phyloP scores from a whole-genome alignment of 192 early-diverging fungal genomes.

The Podila epigama region DNA sequence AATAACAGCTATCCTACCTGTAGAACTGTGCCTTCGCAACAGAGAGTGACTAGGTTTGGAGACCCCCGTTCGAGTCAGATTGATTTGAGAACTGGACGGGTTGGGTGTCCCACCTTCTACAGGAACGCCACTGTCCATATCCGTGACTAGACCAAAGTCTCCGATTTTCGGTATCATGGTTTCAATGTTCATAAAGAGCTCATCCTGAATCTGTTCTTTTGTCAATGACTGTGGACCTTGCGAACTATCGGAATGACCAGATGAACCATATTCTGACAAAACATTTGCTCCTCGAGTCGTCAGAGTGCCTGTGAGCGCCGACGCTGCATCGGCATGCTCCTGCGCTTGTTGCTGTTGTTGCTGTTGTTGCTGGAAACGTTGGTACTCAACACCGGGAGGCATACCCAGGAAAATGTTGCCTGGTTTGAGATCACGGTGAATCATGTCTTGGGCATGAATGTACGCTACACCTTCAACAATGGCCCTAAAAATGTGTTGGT shows the following conservation, averaged over 20 bases:
- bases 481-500: slow-evolving; percentile 70
- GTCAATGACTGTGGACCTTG: not conserved
- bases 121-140: slow-evolving; percentile 48
- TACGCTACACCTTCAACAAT: slow-evolving; percentile 82
- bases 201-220: slow-evolving; percentile 48
- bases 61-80: not conserved
- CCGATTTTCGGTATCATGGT: slow-evolving; percentile 82
- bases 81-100: not conserved
- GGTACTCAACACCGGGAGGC: slow-evolving; percentile 13
- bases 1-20: slow-evolving; percentile 10
- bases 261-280: too few species aligned
- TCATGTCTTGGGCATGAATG: slow-evolving; percentile 74
- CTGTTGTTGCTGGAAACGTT: slow-evolving; percentile 4
- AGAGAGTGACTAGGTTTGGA: slow-evolving; percentile 2
- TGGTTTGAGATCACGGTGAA: slow-evolving; percentile 81
- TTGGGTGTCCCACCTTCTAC: slow-evolving; percentile 7
- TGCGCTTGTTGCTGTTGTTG: not conserved
- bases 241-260: not conserved
- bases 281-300: too few species aligned
- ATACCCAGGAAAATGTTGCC: slow-evolving; percentile 72
- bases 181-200: slow-evolving; percentile 52
- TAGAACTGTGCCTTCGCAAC: slow-evolving; percentile 27
- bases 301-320: not conserved
- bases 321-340: not conserved
- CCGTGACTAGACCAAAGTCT: slow-evolving; percentile 95